A percentile compares a stretch with the other conserved stretches of the same genome.
These are phyloP conservation scores for Barnettozyma pratensis DNA, from an alignment of 805 yeast genomes.

Conservation along the genomic window DNA sequence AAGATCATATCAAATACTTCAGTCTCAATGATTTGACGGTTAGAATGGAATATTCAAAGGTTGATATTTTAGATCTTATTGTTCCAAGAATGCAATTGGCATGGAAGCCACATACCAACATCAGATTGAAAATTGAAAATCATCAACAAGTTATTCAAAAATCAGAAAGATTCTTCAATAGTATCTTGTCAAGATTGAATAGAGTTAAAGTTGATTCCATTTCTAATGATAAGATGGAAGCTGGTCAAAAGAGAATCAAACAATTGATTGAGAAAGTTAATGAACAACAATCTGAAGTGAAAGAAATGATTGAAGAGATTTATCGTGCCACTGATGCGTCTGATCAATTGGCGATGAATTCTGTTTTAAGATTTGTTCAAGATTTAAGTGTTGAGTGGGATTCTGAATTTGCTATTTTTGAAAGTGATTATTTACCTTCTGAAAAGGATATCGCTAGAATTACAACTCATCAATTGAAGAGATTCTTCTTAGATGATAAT, in stretches of 20 bases:
- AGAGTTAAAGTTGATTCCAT: slow-evolving; percentile 75
- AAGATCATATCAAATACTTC: slow-evolving; percentile 79
- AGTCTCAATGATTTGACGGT: slow-evolving; percentile 76
- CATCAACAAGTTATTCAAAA: slow-evolving; percentile 49
- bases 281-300: slow-evolving; percentile 44
- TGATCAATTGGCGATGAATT: slow-evolving; percentile 66
- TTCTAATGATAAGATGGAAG: slow-evolving; percentile 63
- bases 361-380: slow-evolving; percentile 65
- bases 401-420: slow-evolving; percentile 73
- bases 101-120: slow-evolving; percentile 70
- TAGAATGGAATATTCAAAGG: slow-evolving; percentile 67
- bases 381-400: slow-evolving; percentile 88
- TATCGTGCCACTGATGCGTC: slow-evolving; percentile 54
- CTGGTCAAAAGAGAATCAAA: slow-evolving; percentile 55
- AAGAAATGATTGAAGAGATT: slow-evolving; percentile 41
- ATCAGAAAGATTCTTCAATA: slow-evolving; percentile 59
- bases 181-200: slow-evolving; percentile 62
- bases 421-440: slow-evolving; percentile 72
- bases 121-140: slow-evolving; percentile 60
- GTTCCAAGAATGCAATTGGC: slow-evolving; percentile 68
- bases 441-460: slow-evolving; percentile 90
- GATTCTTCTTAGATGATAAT: slow-evolving; percentile 57
- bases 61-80: slow-evolving; percentile 73
- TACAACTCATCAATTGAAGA: slow-evolving; percentile 80
- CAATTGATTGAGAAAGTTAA: slow-evolving; percentile 50